These are phyloP conservation scores for Fusarium irregulare DNA, from an alignment of 2,329 filamentous ascomycete genomes.

Conservation along the genomic window DNA sequence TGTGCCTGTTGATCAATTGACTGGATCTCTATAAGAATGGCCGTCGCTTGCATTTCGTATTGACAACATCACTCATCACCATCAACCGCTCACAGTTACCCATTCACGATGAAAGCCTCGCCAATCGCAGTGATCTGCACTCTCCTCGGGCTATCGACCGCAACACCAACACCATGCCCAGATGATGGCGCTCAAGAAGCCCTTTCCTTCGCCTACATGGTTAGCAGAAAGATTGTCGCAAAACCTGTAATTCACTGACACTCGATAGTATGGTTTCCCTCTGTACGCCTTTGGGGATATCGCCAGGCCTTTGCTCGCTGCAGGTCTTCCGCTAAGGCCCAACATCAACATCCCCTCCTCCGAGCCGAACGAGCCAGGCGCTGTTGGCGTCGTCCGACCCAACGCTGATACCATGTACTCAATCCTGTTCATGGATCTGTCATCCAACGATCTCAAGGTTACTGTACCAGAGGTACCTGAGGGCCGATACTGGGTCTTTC, in stretches of 20 bases:
- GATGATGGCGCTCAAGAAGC: neutral
- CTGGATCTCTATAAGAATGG: neutral
- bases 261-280: neutral
- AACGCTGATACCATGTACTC: neutral
- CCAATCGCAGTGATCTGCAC: neutral
- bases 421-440: neutral
- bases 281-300: neutral
- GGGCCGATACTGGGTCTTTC: neutral
- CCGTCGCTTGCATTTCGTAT: neutral
- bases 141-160: neutral
- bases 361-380: neutral
- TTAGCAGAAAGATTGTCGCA: accelerated
- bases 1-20: neutral
- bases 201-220: neutral
- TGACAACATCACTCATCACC: neutral
- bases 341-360: neutral
- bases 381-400: neutral
- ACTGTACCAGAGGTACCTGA: neutral
- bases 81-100: neutral
- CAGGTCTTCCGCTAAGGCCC: neutral
- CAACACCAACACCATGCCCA: neutral
- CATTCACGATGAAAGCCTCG: neutral
- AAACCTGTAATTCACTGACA: neutral
- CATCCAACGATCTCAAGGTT: neutral
- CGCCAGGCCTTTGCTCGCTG: neutral